Conservation (phyloP, 176 grass and related monocot species). For the Typha latifolia region DNA sequence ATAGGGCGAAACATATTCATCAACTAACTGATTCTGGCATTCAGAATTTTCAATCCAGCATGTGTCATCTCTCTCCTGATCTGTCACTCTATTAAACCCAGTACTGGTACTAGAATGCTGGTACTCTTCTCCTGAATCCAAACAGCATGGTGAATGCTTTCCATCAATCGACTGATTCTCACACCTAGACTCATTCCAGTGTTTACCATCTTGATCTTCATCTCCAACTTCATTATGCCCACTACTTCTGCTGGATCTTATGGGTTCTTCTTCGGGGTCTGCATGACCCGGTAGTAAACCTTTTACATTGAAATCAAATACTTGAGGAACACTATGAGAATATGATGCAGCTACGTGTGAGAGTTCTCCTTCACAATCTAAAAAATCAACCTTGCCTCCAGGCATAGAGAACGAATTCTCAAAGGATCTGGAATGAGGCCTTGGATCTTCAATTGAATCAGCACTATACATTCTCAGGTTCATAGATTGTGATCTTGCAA, state of each 20-base stretch:
- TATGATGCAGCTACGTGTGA: conserved; percentile 7
- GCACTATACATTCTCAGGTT: conserved; percentile 27
- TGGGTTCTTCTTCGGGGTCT: conserved; percentile 23
- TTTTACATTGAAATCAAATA: conserved; percentile 15
- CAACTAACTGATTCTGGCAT: no score
- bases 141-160: no score
- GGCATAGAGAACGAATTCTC: conserved; percentile 32
- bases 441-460: conserved; percentile 1
- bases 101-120: not conserved
- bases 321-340: conserved; percentile 16
- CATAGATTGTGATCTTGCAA: conserved; percentile 49
- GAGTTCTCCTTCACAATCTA: conserved; percentile 1
- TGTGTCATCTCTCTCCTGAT: no score
- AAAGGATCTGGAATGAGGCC: conserved; percentile 34
- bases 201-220: no score
- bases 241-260: conserved; percentile 6
- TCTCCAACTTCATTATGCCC: not conserved
- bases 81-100: not conserved
- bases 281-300: conserved; percentile 23
- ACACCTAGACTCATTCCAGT: no score
- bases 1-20: no score
- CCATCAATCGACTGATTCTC: no score
- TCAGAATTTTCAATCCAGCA: no score
- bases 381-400: conserved; percentile 24
- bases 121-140: no score